Base-by-base conservation (phyloP, 164 flowering plant genomes). In the Nymphaea colorata region DNA sequence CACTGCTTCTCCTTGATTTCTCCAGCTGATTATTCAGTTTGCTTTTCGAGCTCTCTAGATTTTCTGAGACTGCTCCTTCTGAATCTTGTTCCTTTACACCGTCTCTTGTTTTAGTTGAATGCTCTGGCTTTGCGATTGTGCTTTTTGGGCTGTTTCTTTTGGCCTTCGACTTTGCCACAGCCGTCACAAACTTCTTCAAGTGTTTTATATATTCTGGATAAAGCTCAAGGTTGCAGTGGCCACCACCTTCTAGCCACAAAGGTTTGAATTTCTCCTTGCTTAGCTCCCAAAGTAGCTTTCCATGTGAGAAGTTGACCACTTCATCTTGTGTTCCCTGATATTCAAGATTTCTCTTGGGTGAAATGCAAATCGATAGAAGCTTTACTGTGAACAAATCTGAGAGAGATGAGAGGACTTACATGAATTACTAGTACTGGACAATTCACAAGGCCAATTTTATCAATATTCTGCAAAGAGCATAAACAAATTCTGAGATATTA, bases 341-440 rank as follows among this genome's bases (percentile, higher is more conserved):
- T 47, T 47, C 55, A 47, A 47, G 4, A 12, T 47, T 47, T 7
- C 7, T 47, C 7, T 7, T 7, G 7, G 12, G 12, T 47, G 55
- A 47, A 47, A 47, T 47, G 7, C 5, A 6, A 7, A 4, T 2
- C 2, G 5, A 6, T 7, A 12, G 3, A 47, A 6, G 3, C 55
- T 12, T 47, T 47, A 47, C 7, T 47, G 12, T 47, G 55, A 47
- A 7, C 55, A 47, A 47, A 47, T 47, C 55, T 47, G 2, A 12
- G 55, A 47, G 55, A 47, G 2, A 12, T 2, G 12, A 47, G 55
- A 47, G 2, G 12, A 47, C 97, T 84, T 79, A 91, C 98, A 80
- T 91, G 97, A 74, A 93, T 89, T 16, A 93, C 87, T 61, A 91
- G 78, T 66, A 93, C 95, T 43, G 90, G 97, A 72, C 97, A 89